Base-by-base conservation (phyloP, 768 basidiomycete genomes). In the Mycena olivaceomarginata region DNA sequence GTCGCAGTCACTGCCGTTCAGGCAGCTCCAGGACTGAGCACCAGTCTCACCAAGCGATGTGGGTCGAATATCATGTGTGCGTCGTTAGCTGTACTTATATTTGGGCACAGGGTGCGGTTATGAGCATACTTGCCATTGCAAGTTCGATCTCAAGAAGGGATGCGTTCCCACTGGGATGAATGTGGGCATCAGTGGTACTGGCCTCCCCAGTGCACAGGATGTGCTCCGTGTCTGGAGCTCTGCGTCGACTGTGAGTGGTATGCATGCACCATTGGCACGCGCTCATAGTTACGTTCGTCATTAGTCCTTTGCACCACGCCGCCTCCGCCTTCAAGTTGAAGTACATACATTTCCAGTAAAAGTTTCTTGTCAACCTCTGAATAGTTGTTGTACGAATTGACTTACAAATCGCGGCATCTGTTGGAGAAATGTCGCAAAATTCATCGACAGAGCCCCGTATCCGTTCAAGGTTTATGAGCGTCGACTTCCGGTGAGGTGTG, bases 1-100 rank as follows among this genome's bases (percentile, higher is more conserved):
- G n/a, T 41, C 53, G 53, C 53, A 5, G 31, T n/a, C 5, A 25
- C 53, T 6, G 39, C 56, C n/a, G 67, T 69, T 5, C 53, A 69
- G 53, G 67, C 67, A 4, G 67, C 67, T 10, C 56, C 67, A 18
- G 22, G 53, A 20, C 22, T 40, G 20, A 59, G n/a, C 22, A 57
- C 40, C 53, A 69, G 40, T 12, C 56, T 69, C 20, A 69, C 53
- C n/a, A 69, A 69, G 40, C 53, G 67, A 39, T 68, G 67, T 68
- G 37, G n/a, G 66, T 48, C 25, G 13, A 53, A 7, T 7, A 37
- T 40, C 16, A 10, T 37, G 31, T 10, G 12, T 46, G 12, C 6
- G 45, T 40, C 4, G 16, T 18, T 40, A 63, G 13, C 20, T 22
- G 22, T 43, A n/a, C 13, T 25, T 15, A 22, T 15, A 46, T 46